A percentile compares a stretch with the other conserved stretches of the same genome.
These are phyloP conservation scores for Tricholoma saponaceum DNA, from an alignment of 768 basidiomycete genomes.

Conservation along the genomic window DNA sequence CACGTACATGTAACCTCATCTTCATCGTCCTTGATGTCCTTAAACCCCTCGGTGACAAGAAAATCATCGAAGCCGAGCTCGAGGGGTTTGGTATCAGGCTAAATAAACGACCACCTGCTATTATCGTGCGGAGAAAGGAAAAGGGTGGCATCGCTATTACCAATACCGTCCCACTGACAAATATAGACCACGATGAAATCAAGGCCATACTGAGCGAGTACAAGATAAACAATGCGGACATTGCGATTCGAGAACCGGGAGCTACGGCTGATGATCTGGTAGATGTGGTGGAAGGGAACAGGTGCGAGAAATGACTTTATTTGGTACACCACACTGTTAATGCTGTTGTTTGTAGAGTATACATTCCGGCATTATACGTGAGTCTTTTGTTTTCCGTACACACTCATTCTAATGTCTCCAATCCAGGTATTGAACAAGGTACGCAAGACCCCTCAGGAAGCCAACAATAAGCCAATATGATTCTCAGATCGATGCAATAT, in stretches of 20 bases:
- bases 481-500: constrained; percentile 90
- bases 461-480: neutral
- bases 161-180: constrained; percentile 93
- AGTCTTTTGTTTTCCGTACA: constrained; percentile 18
- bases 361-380: constrained; percentile 90
- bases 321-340: neutral
- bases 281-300: constrained; percentile 95
- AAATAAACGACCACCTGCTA: constrained; percentile 91
- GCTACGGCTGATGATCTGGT: constrained; percentile 95
- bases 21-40: constrained; percentile 98
- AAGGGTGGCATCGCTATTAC: constrained; percentile 94
- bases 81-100: constrained; percentile 98
- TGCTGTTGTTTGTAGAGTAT: constrained; percentile 57
- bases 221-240: constrained; percentile 81
- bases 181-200: constrained; percentile 94
- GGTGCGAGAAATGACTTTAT: constrained; percentile 38
- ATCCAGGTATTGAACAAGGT: constrained; percentile 86
- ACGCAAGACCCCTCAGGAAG: constrained; percentile 1
- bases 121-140: constrained; percentile 81
- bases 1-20: constrained; percentile 96
- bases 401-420: neutral
- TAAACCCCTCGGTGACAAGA: constrained; percentile 96
- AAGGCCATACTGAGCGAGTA: constrained; percentile 94
- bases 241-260: constrained; percentile 88
- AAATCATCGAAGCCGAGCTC: constrained; percentile 84